Evolutionary conservation across 805 yeast species (phyloP).

Genomic region (Candida andamanensis): DNA sequence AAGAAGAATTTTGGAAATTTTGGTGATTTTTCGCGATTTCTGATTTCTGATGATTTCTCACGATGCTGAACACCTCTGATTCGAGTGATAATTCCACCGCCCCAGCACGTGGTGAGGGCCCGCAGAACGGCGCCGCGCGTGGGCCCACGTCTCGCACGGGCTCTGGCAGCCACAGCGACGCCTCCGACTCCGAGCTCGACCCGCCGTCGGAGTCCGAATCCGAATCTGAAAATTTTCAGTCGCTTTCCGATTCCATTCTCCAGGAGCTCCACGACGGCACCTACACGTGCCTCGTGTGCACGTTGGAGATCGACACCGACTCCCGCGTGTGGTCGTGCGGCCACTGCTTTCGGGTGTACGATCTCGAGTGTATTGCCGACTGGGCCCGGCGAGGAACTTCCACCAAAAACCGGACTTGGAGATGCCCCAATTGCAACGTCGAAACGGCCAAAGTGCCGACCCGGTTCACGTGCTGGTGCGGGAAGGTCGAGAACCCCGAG

Average conservation of each 20-base stretch:
- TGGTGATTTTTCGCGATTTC: too few species aligned
- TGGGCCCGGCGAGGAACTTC: conserved; percentile 83
- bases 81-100: too few species aligned
- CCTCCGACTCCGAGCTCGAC: conserved; percentile 1
- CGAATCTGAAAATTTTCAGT: conserved; percentile 12
- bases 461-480: conserved; percentile 83
- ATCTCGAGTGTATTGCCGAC: conserved; percentile 73
- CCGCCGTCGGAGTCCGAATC: conserved; percentile 5
- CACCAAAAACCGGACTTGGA: conserved; percentile 62
- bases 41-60: too few species aligned
- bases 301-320: conserved; percentile 65
- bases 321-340: conserved; percentile 77
- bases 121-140: too few species aligned
- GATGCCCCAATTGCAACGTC: conserved; percentile 79
- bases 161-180: conserved; percentile 2
- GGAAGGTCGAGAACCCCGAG: conserved; percentile 62
- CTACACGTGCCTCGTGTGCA: conserved; percentile 84
- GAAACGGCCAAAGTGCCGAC: conserved; percentile 47
- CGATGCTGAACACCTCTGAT: too few species aligned
- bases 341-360: conserved; percentile 78
- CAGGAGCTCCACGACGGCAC: conserved; percentile 61
- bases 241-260: conserved; percentile 32
- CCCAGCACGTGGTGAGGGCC: too few species aligned
- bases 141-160: too few species aligned
- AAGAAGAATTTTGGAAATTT: too few species aligned